phyloP scores from a whole-genome alignment of 2,329 filamentous ascomycete genomes.

The Pseudocercospora fuligena region DNA sequence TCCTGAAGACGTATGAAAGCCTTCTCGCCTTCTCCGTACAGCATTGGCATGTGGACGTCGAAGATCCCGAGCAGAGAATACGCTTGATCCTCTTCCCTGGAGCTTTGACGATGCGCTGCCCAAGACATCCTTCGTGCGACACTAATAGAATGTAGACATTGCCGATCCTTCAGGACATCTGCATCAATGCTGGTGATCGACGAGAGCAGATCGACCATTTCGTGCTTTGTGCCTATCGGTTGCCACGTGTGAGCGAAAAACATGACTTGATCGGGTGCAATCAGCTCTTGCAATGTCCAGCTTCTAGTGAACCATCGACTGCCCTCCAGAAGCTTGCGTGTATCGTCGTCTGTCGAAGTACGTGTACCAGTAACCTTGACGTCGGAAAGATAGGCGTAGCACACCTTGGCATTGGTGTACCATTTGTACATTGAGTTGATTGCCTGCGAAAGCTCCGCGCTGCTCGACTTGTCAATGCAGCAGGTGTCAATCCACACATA shows the following conservation, averaged over 20 bases:
- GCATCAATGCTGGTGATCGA: constrained; percentile 12
- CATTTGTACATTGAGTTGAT: constrained; percentile 32
- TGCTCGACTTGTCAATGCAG: constrained; percentile 27
- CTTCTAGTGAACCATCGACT: constrained; percentile 30
- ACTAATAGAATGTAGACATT: background rate
- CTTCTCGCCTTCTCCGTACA: constrained; percentile 27
- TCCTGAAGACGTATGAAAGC: constrained; percentile 33
- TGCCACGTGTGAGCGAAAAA: constrained; percentile 27
- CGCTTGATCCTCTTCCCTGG: constrained; percentile 28
- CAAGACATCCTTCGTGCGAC: constrained; percentile 26
- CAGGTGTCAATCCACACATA: constrained; percentile 31
- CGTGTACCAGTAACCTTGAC: background rate
- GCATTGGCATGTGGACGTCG: constrained; percentile 27
- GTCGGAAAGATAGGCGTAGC: constrained; percentile 26
- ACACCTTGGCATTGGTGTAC: constrained; percentile 24
- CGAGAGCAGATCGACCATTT: background rate
- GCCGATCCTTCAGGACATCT: constrained; percentile 2
- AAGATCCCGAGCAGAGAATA: constrained; percentile 31
- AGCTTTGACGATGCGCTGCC: constrained; percentile 24
- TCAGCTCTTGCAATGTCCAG: constrained; percentile 34
- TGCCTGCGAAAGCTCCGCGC: constrained; percentile 25
- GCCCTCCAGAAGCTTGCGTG: background rate
- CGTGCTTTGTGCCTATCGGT: background rate
- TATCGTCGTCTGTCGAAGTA: background rate
- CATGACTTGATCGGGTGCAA: constrained; percentile 25